phyloP scores from a whole-genome alignment of 805 yeast species.

The Monosporozyma servazzii region DNA sequence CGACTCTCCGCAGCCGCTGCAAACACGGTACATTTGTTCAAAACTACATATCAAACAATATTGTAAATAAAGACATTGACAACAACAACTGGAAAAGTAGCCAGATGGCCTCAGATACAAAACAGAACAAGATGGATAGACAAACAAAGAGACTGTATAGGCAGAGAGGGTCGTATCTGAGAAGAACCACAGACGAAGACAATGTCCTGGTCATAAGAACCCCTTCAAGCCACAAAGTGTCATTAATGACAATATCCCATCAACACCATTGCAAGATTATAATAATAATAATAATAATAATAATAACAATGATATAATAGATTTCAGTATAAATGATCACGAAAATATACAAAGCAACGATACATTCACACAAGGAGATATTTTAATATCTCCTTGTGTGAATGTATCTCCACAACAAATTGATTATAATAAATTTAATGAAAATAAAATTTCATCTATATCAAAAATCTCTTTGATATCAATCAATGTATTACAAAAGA shows the following conservation, averaged over 20 bases:
- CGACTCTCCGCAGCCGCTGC: too few species aligned
- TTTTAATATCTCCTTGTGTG: too few species aligned
- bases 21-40: too few species aligned
- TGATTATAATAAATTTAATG: background rate
- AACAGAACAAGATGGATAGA: slow-evolving; percentile 12
- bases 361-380: background rate
- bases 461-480: slow-evolving; percentile 21
- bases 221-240: slow-evolving; percentile 5
- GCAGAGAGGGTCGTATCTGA: slow-evolving; percentile 26
- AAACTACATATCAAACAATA: too few species aligned
- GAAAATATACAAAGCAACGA: slow-evolving; percentile 4
- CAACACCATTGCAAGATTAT: background rate
- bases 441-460: slow-evolving; percentile 10
- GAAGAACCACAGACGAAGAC: slow-evolving; percentile 19
- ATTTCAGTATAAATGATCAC: background rate
- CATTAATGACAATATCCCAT: background rate
- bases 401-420: background rate
- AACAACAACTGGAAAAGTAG: too few species aligned
- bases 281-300: background rate
- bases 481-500: slow-evolving; percentile 17
- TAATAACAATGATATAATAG: background rate
- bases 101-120: background rate
- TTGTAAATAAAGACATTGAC: background rate
- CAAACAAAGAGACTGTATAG: slow-evolving; percentile 23
- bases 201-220: slow-evolving; percentile 12